Evolutionary conservation across 305 asterid genomes (phyloP).

Genomic region (Andrographis paniculata): DNA sequence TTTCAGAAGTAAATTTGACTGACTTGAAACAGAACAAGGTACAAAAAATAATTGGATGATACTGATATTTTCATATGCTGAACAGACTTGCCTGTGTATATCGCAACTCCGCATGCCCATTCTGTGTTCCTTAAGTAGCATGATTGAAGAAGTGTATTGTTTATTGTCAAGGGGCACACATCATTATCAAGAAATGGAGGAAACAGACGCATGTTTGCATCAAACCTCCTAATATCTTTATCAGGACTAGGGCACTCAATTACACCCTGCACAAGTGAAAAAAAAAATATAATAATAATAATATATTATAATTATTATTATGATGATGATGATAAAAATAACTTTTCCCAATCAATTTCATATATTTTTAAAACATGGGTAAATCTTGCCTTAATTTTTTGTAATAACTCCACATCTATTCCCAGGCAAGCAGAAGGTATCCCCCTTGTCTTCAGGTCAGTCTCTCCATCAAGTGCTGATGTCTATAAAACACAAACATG

Average conservation of each 20-base stretch:
- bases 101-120: slow-evolving; percentile 99
- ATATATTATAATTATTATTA: too few relatives aligned
- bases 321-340: too few relatives aligned
- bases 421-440: slow-evolving; percentile 96
- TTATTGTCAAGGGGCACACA: slow-evolving; percentile 81
- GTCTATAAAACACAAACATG: slow-evolving; percentile 45
- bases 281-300: too few relatives aligned
- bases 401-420: slow-evolving; percentile 82
- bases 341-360: too few relatives aligned
- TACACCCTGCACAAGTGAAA: slow-evolving; percentile 58
- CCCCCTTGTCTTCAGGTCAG: slow-evolving; percentile 88
- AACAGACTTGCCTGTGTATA: slow-evolving; percentile 77
- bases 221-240: slow-evolving; percentile 91
- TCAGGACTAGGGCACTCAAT: slow-evolving; percentile 93
- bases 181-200: slow-evolving; percentile 99
- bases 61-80: slow-evolving; percentile 6
- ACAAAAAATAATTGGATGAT: background rate
- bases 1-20: background rate
- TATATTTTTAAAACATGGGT: slow-evolving; percentile 1
- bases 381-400: slow-evolving; percentile 73
- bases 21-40: slow-evolving; percentile 4
- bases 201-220: slow-evolving; percentile 88
- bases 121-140: slow-evolving; percentile 97
- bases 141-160: slow-evolving; percentile 87
- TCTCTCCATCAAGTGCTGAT: slow-evolving; percentile 96